A percentile compares a stretch with the other conserved stretches of the same genome.
Evolutionary conservation across 306 rosid species (phyloP).

Genomic region (Lathyrus tuberosus): DNA sequence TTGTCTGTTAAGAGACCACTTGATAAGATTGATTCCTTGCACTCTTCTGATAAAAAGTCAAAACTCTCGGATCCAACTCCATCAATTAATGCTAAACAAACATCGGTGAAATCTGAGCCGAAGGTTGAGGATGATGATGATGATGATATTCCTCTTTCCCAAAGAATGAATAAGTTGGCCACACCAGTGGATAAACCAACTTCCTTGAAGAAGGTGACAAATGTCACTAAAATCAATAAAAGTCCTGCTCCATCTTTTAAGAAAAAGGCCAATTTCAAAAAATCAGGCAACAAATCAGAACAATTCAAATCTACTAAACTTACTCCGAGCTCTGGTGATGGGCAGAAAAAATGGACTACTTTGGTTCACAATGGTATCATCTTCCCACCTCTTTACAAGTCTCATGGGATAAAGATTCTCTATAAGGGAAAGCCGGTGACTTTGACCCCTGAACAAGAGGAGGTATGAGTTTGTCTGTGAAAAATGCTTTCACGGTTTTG

Average conservation of each 20-base stretch:
- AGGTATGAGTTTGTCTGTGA: conserved; percentile 53
- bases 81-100: conserved; percentile 37
- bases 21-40: conserved; percentile 41
- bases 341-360: conserved; percentile 94
- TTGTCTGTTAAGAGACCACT: conserved; percentile 48
- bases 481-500: background rate
- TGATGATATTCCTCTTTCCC: conserved; percentile 52
- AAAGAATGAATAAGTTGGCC: conserved; percentile 36
- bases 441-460: conserved; percentile 91
- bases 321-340: conserved; percentile 87
- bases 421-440: conserved; percentile 78
- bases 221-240: conserved; percentile 47
- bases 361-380: conserved; percentile 95
- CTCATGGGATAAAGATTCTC: conserved; percentile 79
- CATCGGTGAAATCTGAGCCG: conserved; percentile 23
- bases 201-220: conserved; percentile 42
- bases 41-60: conserved; percentile 43
- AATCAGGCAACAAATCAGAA: conserved; percentile 53
- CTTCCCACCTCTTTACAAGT: conserved; percentile 85
- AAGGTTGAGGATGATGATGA: conserved; percentile 39
- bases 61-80: conserved; percentile 39
- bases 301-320: conserved; percentile 75
- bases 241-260: conserved; percentile 37
- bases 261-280: conserved; percentile 41
- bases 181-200: conserved; percentile 32